Percentiles rank a stretch among this genome's conserved stretches.
Conservation (phyloP, 345 rosid species). For the Camelina hispida region DNA sequence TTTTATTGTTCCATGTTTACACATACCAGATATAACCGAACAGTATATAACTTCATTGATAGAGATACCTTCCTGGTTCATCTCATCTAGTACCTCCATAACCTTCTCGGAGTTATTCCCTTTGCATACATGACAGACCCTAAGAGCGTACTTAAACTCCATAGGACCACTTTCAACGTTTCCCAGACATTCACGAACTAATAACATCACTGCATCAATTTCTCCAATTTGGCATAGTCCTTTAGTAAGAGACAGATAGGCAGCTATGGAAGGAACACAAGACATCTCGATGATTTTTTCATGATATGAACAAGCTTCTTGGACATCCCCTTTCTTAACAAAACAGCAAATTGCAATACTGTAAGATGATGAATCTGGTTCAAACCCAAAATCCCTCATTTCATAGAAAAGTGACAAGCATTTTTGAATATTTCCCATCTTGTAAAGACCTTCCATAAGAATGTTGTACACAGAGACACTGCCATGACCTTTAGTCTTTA, state of each 20-base stretch:
- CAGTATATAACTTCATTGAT: conserved; percentile 63
- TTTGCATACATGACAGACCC: conserved; percentile 64
- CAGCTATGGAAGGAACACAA: conserved; percentile 65
- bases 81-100: conserved; percentile 72
- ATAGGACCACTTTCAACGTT: conserved; percentile 69
- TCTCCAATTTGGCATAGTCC: conserved; percentile 83
- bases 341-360: conserved; percentile 62
- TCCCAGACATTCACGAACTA: conserved; percentile 84
- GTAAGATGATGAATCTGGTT: conserved; percentile 62
- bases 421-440: conserved; percentile 57
- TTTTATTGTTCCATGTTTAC: conserved; percentile 76
- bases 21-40: conserved; percentile 76
- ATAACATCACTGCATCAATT: conserved; percentile 80
- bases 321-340: conserved; percentile 58
- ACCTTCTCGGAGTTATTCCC: conserved; percentile 60
- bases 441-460: conserved; percentile 66
- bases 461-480: conserved; percentile 64
- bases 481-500: conserved; percentile 66
- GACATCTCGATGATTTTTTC: conserved; percentile 77
- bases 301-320: conserved; percentile 72
- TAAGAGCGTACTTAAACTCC: conserved; percentile 77
- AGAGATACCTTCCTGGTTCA: conserved; percentile 67
- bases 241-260: conserved; percentile 68
- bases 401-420: conserved; percentile 66
- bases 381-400: conserved; percentile 52